A percentile compares a stretch with the other conserved stretches of the same genome.
Conservation (phyloP, 1,139 yeast species). For the Saccharomyces hybrid region DNA sequence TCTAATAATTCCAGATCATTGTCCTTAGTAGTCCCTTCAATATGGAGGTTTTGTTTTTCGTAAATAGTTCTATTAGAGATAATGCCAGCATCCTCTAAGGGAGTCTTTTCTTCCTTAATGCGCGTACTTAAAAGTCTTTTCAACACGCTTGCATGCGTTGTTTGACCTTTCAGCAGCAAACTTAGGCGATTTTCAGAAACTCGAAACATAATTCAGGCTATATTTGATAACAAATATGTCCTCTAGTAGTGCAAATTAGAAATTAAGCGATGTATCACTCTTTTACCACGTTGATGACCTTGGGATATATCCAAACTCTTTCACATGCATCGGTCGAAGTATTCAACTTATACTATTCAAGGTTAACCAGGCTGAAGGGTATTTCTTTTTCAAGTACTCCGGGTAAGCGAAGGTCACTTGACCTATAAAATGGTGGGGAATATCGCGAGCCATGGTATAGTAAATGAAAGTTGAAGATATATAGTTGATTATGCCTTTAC, state of each 20-base stretch:
- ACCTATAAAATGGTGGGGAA: neutral
- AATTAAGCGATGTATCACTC: too few relatives aligned
- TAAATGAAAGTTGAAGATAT: too few relatives aligned
- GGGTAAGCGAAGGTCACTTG: neutral
- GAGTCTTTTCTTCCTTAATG: neutral
- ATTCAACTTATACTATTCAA: neutral
- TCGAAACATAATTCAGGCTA: neutral
- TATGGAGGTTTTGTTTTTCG: neutral
- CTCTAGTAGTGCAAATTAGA: neutral
- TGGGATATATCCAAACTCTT: too few relatives aligned
- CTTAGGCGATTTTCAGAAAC: neutral
- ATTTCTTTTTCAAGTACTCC: neutral
- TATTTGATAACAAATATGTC: neutral
- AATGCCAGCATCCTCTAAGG: neutral
- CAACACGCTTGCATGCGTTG: neutral
- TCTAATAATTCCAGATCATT: constrained; percentile 28
- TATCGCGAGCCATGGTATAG: neutral
- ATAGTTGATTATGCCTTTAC: too few relatives aligned
- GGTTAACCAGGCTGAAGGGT: neutral
- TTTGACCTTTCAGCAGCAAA: neutral
- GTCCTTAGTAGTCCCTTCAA: neutral
- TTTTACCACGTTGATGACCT: too few relatives aligned
- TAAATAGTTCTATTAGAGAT: neutral
- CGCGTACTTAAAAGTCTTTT: neutral
- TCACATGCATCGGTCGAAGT: neutral